Evolutionary conservation across 2,329 filamentous ascomycete genomes (phyloP), one percentile per base, ranked within the genome.

Genomic region (Penicillium corylophilum): DNA sequence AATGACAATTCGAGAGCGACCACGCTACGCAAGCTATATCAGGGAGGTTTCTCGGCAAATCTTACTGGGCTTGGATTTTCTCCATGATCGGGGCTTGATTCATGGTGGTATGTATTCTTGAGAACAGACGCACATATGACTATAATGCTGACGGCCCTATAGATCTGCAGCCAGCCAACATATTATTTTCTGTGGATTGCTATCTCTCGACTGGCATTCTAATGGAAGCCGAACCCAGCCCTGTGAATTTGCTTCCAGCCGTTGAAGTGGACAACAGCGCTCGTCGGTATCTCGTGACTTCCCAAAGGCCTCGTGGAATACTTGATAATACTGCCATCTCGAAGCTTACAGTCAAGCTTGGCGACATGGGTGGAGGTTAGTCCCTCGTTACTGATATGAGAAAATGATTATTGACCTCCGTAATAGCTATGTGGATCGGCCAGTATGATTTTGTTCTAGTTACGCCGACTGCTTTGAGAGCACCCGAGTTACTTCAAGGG

Each of bases 1-100:
- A 45, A 60, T 62, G 52, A 63, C 51, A 31, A 15, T 56, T 40
- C 41, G 18, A 10, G 40, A 44, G 48, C 55, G 44, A 7, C 51
- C 59, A 20, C 58, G 43, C 44, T 24, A 54, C 12, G 15, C 51
- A 41, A 35, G 20, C 28, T 61, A 53, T 51, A 26, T 53, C 22
- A 40, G 36, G 15, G 46, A 47, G 28, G 39, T 44, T 45, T 56
- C 51, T 6, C 46, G 44, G 22, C 44, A 56, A 41, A 51, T 54
- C n/a, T 12, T 56, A 3, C 42, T 44, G 6, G 51, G 51, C 2
- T 45, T 56, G 26, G 22, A 48, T 23, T 48, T 16, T 39, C 35
- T 54, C 41, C 35, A 54, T 29, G 16, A 38, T 16, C 15, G 45
- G 16, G 23, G 23, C 23, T 18, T 51, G 5, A 49, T 54, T 46